These are phyloP conservation scores for Globisporangium irregulare DNA, from an alignment of 352 stramenopile species.

Conservation along the genomic window DNA sequence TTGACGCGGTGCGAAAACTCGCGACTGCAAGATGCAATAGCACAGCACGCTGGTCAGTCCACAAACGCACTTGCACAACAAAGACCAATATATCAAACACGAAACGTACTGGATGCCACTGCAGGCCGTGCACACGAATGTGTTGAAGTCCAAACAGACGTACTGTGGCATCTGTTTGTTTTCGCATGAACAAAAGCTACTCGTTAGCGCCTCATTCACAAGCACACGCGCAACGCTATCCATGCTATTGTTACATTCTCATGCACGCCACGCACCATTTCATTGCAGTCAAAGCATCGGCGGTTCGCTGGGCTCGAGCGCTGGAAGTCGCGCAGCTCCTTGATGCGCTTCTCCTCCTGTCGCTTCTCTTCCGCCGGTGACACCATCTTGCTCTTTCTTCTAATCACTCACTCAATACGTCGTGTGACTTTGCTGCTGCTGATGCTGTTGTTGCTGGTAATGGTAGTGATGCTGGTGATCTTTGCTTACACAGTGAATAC, in stretches of 20 bases:
- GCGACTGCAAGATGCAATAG: conserved; percentile 36
- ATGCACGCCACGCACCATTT: conserved; percentile 54
- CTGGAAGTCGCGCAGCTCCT: conserved; percentile 87
- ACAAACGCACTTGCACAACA: not conserved
- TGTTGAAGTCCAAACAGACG: conserved; percentile 92
- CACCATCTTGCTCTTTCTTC: not conserved
- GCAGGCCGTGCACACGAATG: conserved; percentile 93
- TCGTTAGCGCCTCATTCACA: not conserved
- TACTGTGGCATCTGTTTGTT: conserved; percentile 86
- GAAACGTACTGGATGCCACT: conserved; percentile 90
- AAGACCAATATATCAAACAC: not conserved
- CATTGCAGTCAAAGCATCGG: conserved; percentile 89
- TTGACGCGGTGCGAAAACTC: conserved; percentile 93
- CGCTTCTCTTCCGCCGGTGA: conserved; percentile 64
- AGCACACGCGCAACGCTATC: not conserved
- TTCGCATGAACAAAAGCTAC: not conserved
- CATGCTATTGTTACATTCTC: not conserved
- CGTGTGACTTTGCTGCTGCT: not conserved
- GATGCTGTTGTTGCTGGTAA: too few species aligned
- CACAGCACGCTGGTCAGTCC: not conserved
- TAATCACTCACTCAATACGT: not conserved
- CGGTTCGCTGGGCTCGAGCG: conserved; percentile 66
- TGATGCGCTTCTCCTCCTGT: conserved; percentile 78
- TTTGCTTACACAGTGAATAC: not conserved
- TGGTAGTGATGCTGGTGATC: too few species aligned